A percentile compares a stretch with the other conserved stretches of the same genome.
Evolutionary conservation across 2,329 filamentous ascomycete genomes (phyloP).

Genomic region (Parasarocladium wereldwijsianum): DNA sequence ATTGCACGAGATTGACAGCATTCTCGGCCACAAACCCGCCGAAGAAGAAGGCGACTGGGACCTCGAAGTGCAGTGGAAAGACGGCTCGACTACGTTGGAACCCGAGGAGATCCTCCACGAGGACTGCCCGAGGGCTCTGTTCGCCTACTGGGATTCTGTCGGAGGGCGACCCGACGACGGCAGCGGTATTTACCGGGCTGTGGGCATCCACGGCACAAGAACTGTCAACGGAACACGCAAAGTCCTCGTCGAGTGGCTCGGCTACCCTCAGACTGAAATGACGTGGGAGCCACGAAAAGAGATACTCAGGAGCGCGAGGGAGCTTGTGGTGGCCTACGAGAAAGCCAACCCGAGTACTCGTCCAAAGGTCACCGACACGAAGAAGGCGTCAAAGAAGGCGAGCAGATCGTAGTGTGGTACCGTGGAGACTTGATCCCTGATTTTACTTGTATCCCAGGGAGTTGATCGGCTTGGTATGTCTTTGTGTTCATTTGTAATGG

Average conservation of each 20-base stretch:
- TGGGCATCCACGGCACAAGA: conserved; percentile 16
- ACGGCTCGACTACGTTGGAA: conserved; percentile 17
- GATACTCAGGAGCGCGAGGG: conserved; percentile 14
- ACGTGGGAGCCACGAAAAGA: conserved; percentile 15
- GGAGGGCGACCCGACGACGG: conserved; percentile 17
- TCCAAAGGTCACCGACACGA: too few relatives aligned
- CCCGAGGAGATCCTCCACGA: conserved; percentile 17
- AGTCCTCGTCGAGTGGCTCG: conserved; percentile 21
- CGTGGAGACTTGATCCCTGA: too few relatives aligned
- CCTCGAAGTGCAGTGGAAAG: conserved; percentile 17
- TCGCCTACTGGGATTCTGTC: conserved; percentile 17
- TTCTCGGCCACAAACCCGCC: too few relatives aligned
- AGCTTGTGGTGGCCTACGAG: conserved; percentile 15
- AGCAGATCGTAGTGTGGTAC: too few relatives aligned
- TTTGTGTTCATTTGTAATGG: too few relatives aligned
- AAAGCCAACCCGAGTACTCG: too few relatives aligned
- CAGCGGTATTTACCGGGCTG: conserved; percentile 18
- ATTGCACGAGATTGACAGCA: too few relatives aligned
- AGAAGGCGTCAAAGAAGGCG: too few relatives aligned
- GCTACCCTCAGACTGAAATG: conserved; percentile 14
- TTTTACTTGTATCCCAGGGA: too few relatives aligned
- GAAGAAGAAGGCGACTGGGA: too few relatives aligned
- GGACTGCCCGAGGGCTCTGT: conserved; percentile 15
- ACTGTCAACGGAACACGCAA: too few relatives aligned
- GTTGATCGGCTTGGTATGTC: too few relatives aligned